Base-by-base conservation (phyloP, 108 stramenopile species). In the Bacterosira constricta region DNA sequence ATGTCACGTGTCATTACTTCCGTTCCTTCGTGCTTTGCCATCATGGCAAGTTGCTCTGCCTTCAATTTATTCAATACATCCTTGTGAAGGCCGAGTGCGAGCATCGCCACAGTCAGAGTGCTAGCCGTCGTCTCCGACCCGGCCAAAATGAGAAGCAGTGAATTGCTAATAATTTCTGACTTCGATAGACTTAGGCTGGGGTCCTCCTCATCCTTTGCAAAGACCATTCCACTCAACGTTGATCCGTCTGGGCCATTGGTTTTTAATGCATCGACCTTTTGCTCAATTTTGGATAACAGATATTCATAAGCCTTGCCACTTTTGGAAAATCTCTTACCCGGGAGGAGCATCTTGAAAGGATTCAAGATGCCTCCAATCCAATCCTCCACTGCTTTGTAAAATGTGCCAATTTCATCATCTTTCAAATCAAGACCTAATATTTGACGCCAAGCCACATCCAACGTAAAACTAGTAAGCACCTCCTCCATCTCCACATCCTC, bases 401-500 rank as follows among this genome's bases (percentile, higher is more conserved):
- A 83, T 27, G 23, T 38, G 27, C 50, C 56, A 32, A 83, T 60
- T 66, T 83, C 77, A 34, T 76, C 74, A 4, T 76, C 67, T 21
- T 66, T 63, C 62, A 83, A 55, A 70, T 80, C 66, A 13, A 83
- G 45, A 54, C 53, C 53, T 35, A 54, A 32, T 32, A 54, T 80
- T 41, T 70, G 74, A 46, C 72, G 38, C 83, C 83, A 83, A 0
- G 83, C 83, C 29, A 83, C 79, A 63, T 77, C 85, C 58, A 83
- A 46, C 6, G 82, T 63, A 39, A 66, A 79, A 8, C 17, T 41
- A 46, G 77, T 79, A 4, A 73, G 35, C 38, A 58, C 49, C n/a
- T 44, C 20, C 23, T 79, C 77, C 66, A 68, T 67, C 17, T 53
- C 55, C 7, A 45, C 45, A 2, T 41, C 38, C 20, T 36, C 27